phyloP scores from a whole-genome alignment of 2,329 filamentous ascomycete genomes.

The Claviceps cyperi region DNA sequence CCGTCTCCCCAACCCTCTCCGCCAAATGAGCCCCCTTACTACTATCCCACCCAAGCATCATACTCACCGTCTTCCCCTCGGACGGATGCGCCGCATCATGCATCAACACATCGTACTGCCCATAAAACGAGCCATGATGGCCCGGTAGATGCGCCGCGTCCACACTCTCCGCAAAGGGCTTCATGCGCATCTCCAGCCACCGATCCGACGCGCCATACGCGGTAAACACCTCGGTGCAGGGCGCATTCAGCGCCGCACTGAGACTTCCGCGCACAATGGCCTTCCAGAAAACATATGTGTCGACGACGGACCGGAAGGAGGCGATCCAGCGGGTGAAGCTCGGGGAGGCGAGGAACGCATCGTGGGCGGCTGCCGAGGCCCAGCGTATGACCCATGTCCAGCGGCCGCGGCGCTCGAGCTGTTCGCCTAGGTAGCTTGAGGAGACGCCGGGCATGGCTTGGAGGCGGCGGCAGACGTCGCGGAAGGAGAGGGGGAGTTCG shows the following conservation, averaged over 20 bases:
- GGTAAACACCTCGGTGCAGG: constrained; percentile 24
- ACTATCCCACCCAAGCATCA: constrained; percentile 26
- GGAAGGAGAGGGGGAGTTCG: constrained; percentile 7
- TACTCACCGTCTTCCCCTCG: constrained; percentile 16
- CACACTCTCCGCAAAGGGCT: constrained; percentile 13
- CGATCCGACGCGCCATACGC: constrained; percentile 18
- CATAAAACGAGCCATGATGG: constrained; percentile 18
- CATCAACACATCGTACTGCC: constrained; percentile 18
- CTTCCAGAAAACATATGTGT: constrained; percentile 11
- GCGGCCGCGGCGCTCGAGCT: constrained; percentile 19
- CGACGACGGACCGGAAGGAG: constrained; percentile 19
- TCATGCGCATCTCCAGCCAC: constrained; percentile 18
- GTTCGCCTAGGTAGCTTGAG: constrained; percentile 20
- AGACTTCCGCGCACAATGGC: constrained; percentile 10
- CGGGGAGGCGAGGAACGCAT: constrained; percentile 26
- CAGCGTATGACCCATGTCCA: constrained; percentile 22
- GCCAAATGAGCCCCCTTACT: constrained; percentile 23
- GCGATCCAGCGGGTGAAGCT: constrained; percentile 26
- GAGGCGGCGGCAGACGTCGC: constrained; percentile 14
- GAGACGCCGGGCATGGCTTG: constrained; percentile 18
- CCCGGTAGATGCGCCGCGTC: constrained; percentile 14
- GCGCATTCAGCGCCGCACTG: constrained; percentile 18
- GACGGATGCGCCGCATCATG: constrained; percentile 15
- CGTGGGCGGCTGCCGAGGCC: constrained; percentile 18
- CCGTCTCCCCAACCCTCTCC: constrained; percentile 17